Base-by-base conservation (phyloP, 371 early-diverging fungal species). In the Funneliformis caledonium region DNA sequence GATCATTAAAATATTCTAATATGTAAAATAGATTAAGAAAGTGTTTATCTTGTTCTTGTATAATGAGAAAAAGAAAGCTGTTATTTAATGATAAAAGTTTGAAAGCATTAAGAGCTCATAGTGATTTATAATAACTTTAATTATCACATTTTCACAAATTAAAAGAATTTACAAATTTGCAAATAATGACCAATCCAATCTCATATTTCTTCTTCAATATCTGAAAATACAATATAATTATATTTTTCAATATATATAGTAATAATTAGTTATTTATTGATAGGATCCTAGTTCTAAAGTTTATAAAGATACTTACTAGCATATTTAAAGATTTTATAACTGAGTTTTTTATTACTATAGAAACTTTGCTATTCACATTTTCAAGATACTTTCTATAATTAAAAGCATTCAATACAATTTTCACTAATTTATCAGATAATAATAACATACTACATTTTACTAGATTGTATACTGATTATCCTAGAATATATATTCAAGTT, bases 141-240 rank as follows among this genome's bases (percentile, higher is more conserved):
- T 8, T 7, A n/a, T 19, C 3, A 42, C 22, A 69, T 69, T 69
- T 69, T 45, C 3, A 0, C 7, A 69, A 37, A 45, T 69, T 14
- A 0, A 69, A n/a, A 69, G 22, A 69, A 69, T 43, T 69, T 69
- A 16, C 22, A 69, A 3, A 69, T 69, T 69, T 69, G 7, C 37
- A n/a, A 12, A 69, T 69, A 37, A 10, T 69, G 14, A 37, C 37
- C 8, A 19, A 69, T 69, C 70, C 45, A 69, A 19, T n/a, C 5
- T 12, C 6, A 69, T 22, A n/a, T n/a, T 14, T 37, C 47, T 69
- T 19, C 9, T 45, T 45, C 4, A 69, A 42, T 19, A 69, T 43
- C 69, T 68, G n/a, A 3, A 37, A 37, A 37, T 37, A 37, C 0
- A 37, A 3, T 37, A 37, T 37, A 1, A 37, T 37, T 3, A 37